Evolutionary conservation across 106 monocot genomes (phyloP).

Genomic region (Alisma plantagoaquatica): DNA sequence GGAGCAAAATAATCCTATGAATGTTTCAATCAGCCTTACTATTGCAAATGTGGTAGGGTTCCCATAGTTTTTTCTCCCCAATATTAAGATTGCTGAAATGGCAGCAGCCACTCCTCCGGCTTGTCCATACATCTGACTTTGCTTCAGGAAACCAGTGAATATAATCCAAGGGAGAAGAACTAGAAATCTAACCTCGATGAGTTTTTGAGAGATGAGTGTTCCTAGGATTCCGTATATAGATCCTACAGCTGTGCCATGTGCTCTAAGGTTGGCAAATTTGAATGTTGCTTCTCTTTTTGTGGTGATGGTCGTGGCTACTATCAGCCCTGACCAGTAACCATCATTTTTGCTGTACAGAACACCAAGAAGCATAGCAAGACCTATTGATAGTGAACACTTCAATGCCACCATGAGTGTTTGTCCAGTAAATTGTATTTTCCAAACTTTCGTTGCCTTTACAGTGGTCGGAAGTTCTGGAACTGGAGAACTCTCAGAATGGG

Average conservation of each 20-base stretch:
- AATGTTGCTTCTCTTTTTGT: constrained; percentile 40
- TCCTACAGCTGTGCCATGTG: constrained; percentile 59
- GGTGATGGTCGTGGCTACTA: constrained; percentile 37
- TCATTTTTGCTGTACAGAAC: constrained; percentile 31
- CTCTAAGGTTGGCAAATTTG: constrained; percentile 35
- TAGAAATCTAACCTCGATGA: constrained; percentile 39
- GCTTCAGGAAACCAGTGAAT: constrained; percentile 44
- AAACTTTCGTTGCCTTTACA: constrained; percentile 1
- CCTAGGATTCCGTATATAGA: constrained; percentile 49
- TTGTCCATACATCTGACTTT: constrained; percentile 41
- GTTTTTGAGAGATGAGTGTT: constrained; percentile 29
- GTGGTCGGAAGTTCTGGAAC: constrained; percentile 4
- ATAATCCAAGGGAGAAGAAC: constrained; percentile 44
- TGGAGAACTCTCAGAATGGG: not conserved
- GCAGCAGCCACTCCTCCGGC: constrained; percentile 31
- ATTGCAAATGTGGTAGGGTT: constrained; percentile 34
- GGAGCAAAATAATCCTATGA: constrained; percentile 46
- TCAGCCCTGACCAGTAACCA: constrained; percentile 53
- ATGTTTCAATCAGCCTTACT: constrained; percentile 43
- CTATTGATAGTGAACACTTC: constrained; percentile 37
- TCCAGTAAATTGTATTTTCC: constrained; percentile 7
- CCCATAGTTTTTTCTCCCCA: constrained; percentile 46
- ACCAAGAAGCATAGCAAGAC: constrained; percentile 39
- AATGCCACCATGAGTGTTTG: constrained; percentile 24
- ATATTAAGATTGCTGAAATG: constrained; percentile 39